Evolutionary conservation across 371 early-diverging fungal species (phyloP), one percentile per base, ranked within the genome.

Genomic region (Syncephalastrum racemosum): DNA sequence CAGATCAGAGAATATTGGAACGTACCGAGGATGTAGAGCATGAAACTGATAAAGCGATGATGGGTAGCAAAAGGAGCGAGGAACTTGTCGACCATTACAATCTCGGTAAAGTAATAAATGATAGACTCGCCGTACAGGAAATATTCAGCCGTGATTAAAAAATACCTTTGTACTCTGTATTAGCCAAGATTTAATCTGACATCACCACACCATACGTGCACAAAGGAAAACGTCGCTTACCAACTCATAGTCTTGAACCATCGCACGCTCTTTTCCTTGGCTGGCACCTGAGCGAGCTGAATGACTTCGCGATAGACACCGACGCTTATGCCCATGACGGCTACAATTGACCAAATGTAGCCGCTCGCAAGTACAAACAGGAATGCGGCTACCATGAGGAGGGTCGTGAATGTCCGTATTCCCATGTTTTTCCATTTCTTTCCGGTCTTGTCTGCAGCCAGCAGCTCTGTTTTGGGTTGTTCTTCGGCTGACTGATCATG

Each of bases 221-320:
- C n/a, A n/a, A 46, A 36, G 18, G 6, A 8, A 31, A 31, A 31
- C 36, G 27, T 4, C 27, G n/a, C 65, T 53, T 89, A 92, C 93
- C 94, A 95, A 67, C 96, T 93, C 83, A 96, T 81, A 14, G 93
- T 85, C 41, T 96, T 83, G 66, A 92, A 88, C 96, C 94, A 97
- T 10, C 95, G 93, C 53, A 97, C 70, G 58, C 88, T 90, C 46
- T 86, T 85, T 60, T 92, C 88, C 64, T 87, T 89, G 56, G 89
- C 91, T 14, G 94, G 92, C 36, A 87, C 84, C 55, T 86, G 80
- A 19, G 93, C 92, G 39, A 98, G 84, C 19, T 85, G 83, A 59
- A 98, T 95, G 16, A 98, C 94, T 68, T 98, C 98, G 56, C 84
- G 86, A 73, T 89, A 95, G 24, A 92, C 89, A 31, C 84, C 58